Percentiles rank a stretch among this genome's conserved stretches.
Conservation (phyloP, 371 early-diverging fungal species). For the Rhizopus delemar region DNA sequence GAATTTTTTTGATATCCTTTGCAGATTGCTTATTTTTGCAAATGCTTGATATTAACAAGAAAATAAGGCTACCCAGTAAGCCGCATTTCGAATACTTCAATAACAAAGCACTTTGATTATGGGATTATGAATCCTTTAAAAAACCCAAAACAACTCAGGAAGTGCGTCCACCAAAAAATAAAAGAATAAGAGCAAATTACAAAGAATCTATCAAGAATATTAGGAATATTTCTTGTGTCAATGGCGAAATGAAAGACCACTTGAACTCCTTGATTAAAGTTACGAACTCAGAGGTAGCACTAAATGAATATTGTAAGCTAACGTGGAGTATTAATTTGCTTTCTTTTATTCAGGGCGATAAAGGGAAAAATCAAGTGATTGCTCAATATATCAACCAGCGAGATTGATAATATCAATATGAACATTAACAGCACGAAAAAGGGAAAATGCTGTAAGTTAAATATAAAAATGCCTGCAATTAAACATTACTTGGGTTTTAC, state of each 20-base stretch:
- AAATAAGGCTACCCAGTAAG: constrained; percentile 1
- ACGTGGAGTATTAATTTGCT: constrained; percentile 12
- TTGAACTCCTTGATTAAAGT: constrained; percentile 4
- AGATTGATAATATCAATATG: constrained; percentile 10
- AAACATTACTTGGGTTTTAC: constrained; percentile 12
- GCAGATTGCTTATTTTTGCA: background rate
- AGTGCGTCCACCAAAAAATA: constrained; percentile 12
- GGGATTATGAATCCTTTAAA: constrained; percentile 13
- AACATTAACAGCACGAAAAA: constrained; percentile 9
- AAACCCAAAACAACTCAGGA: constrained; percentile 8
- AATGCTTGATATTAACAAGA: constrained; percentile 1
- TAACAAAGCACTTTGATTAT: constrained; percentile 9
- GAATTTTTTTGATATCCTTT: background rate
- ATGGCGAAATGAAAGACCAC: constrained; percentile 15
- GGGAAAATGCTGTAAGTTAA: constrained; percentile 11
- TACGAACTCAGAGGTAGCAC: constrained; percentile 6
- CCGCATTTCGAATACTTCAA: constrained; percentile 3
- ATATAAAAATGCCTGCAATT: constrained; percentile 15
- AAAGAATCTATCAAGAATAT: constrained; percentile 8
- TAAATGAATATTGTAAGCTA: constrained; percentile 17
- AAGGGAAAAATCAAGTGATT: constrained; percentile 6
- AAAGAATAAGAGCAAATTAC: constrained; percentile 13
- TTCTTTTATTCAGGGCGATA: constrained; percentile 11
- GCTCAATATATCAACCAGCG: constrained; percentile 15
- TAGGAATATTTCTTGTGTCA: constrained; percentile 10